Conservation (phyloP, 306 rosid species). For the Castanea crenata region DNA sequence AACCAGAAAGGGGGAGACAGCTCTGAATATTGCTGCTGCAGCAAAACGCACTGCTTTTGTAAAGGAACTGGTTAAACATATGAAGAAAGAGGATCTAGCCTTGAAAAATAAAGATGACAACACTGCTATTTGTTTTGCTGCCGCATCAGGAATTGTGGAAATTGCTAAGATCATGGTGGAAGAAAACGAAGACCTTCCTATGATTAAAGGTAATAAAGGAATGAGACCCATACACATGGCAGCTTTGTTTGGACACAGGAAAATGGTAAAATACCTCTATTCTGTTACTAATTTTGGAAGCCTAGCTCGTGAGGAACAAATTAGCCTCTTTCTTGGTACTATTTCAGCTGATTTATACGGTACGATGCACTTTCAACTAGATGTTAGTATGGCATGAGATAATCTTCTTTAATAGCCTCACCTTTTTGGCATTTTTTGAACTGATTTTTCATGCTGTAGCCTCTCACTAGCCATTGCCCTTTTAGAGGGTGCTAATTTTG, state of each 20-base stretch:
- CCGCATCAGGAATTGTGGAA: background rate
- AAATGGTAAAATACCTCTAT: background rate
- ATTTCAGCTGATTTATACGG: background rate
- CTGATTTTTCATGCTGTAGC: too few species aligned
- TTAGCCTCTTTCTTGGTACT: background rate
- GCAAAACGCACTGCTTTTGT: background rate
- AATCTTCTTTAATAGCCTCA: background rate
- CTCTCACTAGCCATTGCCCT: too few species aligned
- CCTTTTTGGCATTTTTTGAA: background rate
- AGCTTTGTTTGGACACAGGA: background rate
- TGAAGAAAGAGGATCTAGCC: background rate
- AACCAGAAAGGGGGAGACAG: background rate
- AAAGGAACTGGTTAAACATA: background rate
- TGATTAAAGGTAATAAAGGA: background rate
- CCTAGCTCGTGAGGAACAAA: background rate
- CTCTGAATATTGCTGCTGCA: background rate
- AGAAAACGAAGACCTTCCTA: background rate
- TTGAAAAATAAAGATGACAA: background rate
- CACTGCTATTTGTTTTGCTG: background rate
- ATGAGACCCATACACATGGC: background rate
- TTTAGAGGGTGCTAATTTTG: too few species aligned
- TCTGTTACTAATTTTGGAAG: background rate
- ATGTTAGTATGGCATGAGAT: background rate
- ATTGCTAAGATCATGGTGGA: background rate
- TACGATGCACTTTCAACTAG: background rate